A percentile compares a stretch with the other conserved stretches of the same genome.
phyloP scores from a whole-genome alignment of 1,284 basidiomycete species.

The Cutaneotrichosporon cutaneum region DNA sequence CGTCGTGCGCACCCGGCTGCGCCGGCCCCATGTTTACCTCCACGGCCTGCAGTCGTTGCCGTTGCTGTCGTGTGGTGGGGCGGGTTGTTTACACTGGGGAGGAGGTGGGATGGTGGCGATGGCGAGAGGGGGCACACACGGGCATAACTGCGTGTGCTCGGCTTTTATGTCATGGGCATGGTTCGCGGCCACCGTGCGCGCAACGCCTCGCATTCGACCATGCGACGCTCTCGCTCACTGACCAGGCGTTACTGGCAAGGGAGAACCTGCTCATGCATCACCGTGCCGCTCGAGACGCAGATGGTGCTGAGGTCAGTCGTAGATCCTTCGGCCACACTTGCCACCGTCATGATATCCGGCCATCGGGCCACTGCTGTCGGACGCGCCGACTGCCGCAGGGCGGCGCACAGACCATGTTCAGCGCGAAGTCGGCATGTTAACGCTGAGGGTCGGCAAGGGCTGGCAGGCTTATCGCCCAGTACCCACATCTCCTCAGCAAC shows the following conservation, averaged over 20 bases:
- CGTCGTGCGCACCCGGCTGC: background rate
- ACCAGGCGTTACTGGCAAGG: background rate
- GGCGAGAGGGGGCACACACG: background rate
- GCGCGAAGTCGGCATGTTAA: background rate
- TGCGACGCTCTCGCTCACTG: background rate
- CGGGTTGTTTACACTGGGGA: background rate
- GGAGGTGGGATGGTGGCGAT: background rate
- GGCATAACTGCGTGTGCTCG: background rate
- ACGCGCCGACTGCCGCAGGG: background rate
- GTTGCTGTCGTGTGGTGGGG: background rate
- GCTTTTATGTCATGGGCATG: background rate
- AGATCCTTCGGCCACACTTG: background rate
- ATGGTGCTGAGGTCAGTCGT: background rate
- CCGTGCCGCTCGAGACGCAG: background rate
- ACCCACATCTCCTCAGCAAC: background rate
- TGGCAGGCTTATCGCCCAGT: background rate
- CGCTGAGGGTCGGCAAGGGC: background rate
- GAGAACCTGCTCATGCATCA: background rate
- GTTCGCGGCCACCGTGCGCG: background rate
- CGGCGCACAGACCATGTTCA: background rate
- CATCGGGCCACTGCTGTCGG: background rate
- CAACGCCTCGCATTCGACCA: background rate
- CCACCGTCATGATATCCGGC: too few relatives aligned
- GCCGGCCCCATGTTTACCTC: background rate
- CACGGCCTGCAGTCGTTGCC: background rate